Base-by-base conservation (phyloP, 2,329 filamentous ascomycete genomes). In the Penicillium sp. region DNA sequence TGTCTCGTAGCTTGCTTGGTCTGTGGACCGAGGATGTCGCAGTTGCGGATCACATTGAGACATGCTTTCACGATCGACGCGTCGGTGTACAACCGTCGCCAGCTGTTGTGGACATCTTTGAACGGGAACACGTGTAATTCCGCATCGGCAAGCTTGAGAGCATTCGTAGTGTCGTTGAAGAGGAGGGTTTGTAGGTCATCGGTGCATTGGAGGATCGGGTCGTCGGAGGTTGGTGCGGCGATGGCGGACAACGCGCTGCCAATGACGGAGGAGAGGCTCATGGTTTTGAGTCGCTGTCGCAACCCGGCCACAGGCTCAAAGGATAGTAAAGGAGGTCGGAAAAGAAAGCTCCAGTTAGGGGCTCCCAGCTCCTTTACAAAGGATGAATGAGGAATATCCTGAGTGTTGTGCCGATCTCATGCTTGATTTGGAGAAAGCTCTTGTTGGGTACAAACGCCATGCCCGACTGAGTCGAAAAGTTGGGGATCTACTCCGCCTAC, bases 61-160 rank as follows among this genome's bases (percentile, higher is more conserved):
- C 79, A 75, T 5, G 75, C 83, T 63, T 81, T 79, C 65, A 81
- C 76, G 40, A 88, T 72, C 58, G 81, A 83, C 28, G 84, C 84
- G 65, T 88, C 86, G 1, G 83, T 84, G 68, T 86, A 87, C 35
- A 88, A 71, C 42, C 85, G 77, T 56, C 84, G 76, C 86, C 86
- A 89, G 66, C 83, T 84, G 2, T 67, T 70, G 47, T 83, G 81
- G 33, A 88, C 85, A 62, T 85, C 78, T 57, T 82, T 83, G 69
- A 84, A 88, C 1, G 84, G 85, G 53, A 84, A 86, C 8, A 83
- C 79, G 68, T 84, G 82, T 53, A 88, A 70, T 61, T 85, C 83
- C 47, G 80, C 73, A 60, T 86, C 79, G 0, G 86, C 84, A 26
- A 86, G 73, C 28, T 75, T 66, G 33, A 85, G 69, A 4, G 81